These are phyloP conservation scores for Petunia axillaris DNA, from an alignment of 257 asterid species.

Conservation along the genomic window DNA sequence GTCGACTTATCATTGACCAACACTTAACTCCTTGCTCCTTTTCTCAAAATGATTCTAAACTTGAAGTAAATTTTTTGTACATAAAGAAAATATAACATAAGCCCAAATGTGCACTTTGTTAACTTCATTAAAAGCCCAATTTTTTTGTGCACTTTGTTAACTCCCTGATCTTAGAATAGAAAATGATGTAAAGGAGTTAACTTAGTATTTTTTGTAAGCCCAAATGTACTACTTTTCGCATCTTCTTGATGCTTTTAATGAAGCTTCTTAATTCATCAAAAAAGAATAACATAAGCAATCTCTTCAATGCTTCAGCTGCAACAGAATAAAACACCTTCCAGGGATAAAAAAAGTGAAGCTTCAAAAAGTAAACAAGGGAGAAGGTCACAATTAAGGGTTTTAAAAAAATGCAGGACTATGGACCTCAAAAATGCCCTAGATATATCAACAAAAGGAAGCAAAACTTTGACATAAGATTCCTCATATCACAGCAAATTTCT, in stretches of 20 bases:
- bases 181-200: no score
- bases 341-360: not conserved
- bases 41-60: not conserved
- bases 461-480: not conserved
- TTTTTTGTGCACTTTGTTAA: no score
- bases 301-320: not conserved
- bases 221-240: no score
- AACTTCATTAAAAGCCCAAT: no score
- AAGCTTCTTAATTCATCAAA: no score
- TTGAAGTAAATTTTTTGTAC: not conserved
- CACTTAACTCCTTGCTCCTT: not conserved
- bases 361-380: not conserved
- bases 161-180: no score
- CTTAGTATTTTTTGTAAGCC: no score
- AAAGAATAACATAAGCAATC: not conserved
- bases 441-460: not conserved
- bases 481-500: not conserved
- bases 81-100: not conserved
- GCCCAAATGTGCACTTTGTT: no score
- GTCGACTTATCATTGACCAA: not conserved
- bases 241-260: no score
- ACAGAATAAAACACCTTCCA: not conserved
- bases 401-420: not conserved
- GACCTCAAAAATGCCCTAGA: slow-evolving; percentile 15
- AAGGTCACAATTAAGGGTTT: not conserved